Percentiles rank a stretch among this genome's conserved stretches.
Conservation (phyloP, 2,329 filamentous ascomycete genomes). For the Penicillium sp. region DNA sequence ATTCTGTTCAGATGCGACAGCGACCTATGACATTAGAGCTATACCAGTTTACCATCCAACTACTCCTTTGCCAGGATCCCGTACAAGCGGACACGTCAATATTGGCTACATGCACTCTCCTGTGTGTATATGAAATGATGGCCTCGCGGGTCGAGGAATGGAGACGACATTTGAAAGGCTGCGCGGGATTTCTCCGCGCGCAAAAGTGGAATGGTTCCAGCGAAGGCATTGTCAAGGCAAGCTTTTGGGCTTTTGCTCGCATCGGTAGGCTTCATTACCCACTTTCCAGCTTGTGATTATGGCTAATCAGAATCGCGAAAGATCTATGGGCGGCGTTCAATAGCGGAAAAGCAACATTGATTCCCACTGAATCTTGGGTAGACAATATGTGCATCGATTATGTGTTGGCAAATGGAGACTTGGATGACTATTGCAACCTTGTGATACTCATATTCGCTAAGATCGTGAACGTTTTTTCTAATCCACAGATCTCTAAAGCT, state of each 20-base stretch:
- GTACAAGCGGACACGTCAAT: slow-evolving; percentile 6
- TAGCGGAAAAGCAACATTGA: slow-evolving; percentile 12
- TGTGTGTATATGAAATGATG: slow-evolving; percentile 23
- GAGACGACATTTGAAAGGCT: slow-evolving; percentile 18
- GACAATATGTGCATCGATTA: slow-evolving; percentile 12
- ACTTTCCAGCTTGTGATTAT: neutral
- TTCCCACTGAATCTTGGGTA: slow-evolving; percentile 16
- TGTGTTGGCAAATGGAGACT: slow-evolving; percentile 8
- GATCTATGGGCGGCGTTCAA: slow-evolving; percentile 18
- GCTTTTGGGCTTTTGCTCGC: slow-evolving; percentile 21
- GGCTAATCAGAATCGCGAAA: neutral
- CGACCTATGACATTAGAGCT: slow-evolving; percentile 13
- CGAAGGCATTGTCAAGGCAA: slow-evolving; percentile 16
- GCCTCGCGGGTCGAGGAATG: slow-evolving; percentile 15
- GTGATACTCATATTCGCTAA: slow-evolving; percentile 12
- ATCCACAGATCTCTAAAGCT: neutral
- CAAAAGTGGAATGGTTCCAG: slow-evolving; percentile 17
- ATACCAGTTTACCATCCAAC: slow-evolving; percentile 15
- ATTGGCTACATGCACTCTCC: slow-evolving; percentile 17
- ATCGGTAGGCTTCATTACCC: slow-evolving; percentile 9
- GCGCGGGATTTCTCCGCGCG: slow-evolving; percentile 11
- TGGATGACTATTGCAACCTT: slow-evolving; percentile 19
- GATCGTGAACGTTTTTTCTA: slow-evolving; percentile 14
- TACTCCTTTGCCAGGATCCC: slow-evolving; percentile 12
- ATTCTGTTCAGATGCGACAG: slow-evolving; percentile 4